Percentiles rank a stretch among this genome's conserved stretches.
Evolutionary conservation across 2,329 filamentous ascomycete genomes (phyloP).

Genomic region (Cadophora gregata): DNA sequence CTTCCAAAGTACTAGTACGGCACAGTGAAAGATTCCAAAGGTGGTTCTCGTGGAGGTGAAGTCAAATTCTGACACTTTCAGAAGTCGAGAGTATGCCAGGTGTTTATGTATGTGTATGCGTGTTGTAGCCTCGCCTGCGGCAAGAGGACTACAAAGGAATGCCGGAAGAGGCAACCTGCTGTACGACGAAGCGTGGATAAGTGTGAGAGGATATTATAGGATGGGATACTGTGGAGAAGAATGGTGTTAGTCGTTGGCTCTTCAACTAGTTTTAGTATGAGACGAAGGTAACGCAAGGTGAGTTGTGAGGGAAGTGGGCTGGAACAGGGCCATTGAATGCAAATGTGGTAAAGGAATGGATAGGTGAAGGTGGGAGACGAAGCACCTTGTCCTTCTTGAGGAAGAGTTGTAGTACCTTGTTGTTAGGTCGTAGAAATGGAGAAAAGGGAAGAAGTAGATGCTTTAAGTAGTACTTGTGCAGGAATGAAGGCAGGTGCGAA

Average conservation of each 20-base stretch:
- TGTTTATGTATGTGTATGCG: background rate
- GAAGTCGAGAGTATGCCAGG: background rate
- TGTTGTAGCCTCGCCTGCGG: conserved; percentile 8
- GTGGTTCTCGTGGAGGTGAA: background rate
- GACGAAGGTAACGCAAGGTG: background rate
- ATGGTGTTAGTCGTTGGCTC: background rate
- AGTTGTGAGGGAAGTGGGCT: background rate
- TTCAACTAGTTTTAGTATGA: background rate
- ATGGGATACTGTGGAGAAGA: background rate
- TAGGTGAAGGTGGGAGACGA: background rate
- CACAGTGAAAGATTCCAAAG: background rate
- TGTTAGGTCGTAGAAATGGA: background rate
- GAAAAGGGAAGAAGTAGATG: background rate
- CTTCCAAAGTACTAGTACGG: background rate
- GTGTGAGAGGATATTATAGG: background rate
- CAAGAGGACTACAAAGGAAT: background rate
- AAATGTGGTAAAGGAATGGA: background rate
- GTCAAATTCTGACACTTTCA: background rate
- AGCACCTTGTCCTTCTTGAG: background rate
- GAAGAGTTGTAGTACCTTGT: background rate
- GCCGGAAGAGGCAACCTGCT: background rate
- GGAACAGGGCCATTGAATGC: background rate
- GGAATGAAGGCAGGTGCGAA: too few species aligned
- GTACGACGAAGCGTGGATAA: background rate
- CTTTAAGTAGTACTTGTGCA: background rate